phyloP scores from a whole-genome alignment of 2,329 filamentous ascomycete species.

The Sporothrix brasiliensis region DNA sequence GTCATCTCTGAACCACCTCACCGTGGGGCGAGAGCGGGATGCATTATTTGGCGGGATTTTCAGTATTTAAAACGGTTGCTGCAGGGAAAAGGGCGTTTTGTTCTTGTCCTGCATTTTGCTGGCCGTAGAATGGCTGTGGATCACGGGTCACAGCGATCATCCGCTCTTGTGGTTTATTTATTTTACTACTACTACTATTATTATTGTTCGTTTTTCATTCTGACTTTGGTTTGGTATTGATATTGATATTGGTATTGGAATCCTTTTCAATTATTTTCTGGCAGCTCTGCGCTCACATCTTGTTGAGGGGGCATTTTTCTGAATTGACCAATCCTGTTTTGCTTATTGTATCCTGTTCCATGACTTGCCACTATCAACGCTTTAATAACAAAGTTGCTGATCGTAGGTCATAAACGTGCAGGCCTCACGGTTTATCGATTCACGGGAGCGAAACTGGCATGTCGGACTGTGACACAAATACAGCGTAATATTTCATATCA shows the following conservation, averaged over 20 bases:
- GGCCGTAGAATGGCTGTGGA: neutral
- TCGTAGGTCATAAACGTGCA: no score
- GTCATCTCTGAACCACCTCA: neutral
- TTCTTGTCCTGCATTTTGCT: neutral
- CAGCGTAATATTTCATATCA: neutral
- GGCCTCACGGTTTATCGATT: no score
- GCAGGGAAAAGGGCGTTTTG: constrained; percentile 9
- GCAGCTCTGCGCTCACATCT: no score
- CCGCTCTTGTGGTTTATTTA: neutral
- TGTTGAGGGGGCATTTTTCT: no score
- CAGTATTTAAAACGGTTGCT: constrained; percentile 10
- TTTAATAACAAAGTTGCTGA: no score
- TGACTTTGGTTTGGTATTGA: neutral
- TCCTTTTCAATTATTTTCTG: neutral
- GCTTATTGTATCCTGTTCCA: no score
- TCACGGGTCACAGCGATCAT: neutral
- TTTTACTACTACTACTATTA: no score
- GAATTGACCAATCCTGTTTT: no score
- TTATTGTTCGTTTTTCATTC: neutral
- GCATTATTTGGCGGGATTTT: neutral
- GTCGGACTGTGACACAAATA: neutral
- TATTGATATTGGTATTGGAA: neutral
- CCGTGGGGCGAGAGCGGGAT: constrained; percentile 21
- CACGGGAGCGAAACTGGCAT: no score
- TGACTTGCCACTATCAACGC: no score